Evolutionary conservation across 176 grass and related monocot genomes (phyloP).

Genomic region (Hordeum vulgare): DNA sequence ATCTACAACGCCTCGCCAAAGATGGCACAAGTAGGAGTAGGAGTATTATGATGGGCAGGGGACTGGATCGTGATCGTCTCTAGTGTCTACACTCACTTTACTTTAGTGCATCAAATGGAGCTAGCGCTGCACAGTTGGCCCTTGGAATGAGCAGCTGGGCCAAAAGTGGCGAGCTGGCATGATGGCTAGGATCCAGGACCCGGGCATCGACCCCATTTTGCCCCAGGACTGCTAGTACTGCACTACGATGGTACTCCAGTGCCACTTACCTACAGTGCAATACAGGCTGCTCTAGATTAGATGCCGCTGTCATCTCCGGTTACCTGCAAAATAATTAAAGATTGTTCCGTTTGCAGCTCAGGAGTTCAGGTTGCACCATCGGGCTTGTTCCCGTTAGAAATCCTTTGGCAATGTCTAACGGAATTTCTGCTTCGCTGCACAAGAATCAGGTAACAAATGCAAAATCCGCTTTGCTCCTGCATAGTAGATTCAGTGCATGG

Average conservation of each 20-base stretch:
- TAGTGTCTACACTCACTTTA: not conserved
- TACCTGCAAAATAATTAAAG: no score
- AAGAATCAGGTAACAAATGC: no score
- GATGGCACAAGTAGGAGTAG: not conserved
- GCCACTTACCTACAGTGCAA: not conserved
- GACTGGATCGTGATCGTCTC: not conserved
- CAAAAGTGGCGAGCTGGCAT: not conserved
- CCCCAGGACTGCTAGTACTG: not conserved
- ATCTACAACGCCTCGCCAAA: no score
- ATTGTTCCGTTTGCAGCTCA: not conserved
- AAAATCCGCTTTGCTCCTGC: no score
- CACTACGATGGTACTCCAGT: not conserved
- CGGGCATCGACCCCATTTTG: no score
- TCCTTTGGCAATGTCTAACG: no score
- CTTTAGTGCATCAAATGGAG: not conserved
- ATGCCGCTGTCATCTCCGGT: not conserved
- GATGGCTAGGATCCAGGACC: not conserved
- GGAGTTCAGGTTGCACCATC: no score
- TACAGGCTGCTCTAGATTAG: not conserved
- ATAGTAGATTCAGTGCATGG: not conserved
- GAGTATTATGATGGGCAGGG: conserved; percentile 7
- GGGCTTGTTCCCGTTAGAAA: no score
- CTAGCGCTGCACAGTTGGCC: not conserved
- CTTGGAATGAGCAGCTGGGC: not conserved
- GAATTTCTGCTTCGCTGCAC: no score